phyloP scores from a whole-genome alignment of 306 rosid species.

The cucumber (Cucumis sativus) region Cucumber_9930_V3 NC_026660.2:21824501-21825000 shows the following conservation, averaged over 20 bases:
- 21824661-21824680: background rate
- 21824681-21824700: background rate
- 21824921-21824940: background rate
- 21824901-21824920: background rate
- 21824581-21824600: background rate
- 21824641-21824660: background rate
- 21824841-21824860: background rate
- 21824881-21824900: background rate
- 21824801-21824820: background rate
- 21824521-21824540: background rate
- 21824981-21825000: background rate
- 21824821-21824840: slow-evolving; percentile 2
- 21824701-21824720: background rate
- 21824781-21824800: background rate
- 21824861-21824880: background rate
- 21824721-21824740: slow-evolving; percentile 5
- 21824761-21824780: background rate
- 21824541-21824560: background rate
- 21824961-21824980: background rate
- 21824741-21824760: background rate
- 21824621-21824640: background rate
- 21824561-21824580: background rate
- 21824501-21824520: background rate
- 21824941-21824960: background rate
- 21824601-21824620: background rate